Evolutionary conservation across 495 filamentous ascomycete species (phyloP).

Genomic region (Letharia lupina): DNA sequence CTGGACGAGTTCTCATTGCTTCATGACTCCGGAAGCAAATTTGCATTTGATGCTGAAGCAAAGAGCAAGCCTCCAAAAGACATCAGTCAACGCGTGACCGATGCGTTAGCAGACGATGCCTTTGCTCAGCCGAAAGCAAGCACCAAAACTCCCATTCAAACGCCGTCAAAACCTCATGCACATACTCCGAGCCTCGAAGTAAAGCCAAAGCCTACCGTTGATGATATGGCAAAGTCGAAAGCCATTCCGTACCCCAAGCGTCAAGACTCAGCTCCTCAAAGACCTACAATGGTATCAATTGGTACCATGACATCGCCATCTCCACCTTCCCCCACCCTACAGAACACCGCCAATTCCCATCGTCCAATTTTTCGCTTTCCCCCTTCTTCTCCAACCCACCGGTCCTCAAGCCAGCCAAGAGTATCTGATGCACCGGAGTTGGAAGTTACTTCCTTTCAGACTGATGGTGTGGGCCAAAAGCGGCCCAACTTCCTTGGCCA

Average conservation of each 20-base stretch:
- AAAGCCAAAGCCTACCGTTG: neutral
- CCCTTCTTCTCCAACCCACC: constrained; percentile 42
- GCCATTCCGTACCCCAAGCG: constrained; percentile 24
- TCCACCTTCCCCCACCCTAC: constrained; percentile 45
- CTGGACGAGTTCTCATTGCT: constrained; percentile 88
- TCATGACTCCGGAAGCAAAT: constrained; percentile 77
- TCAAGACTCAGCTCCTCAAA: constrained; percentile 50
- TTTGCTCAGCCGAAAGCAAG: constrained; percentile 50
- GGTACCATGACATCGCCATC: constrained; percentile 85
- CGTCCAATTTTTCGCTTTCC: constrained; percentile 59
- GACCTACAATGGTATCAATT: constrained; percentile 75
- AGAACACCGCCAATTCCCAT: constrained; percentile 32
- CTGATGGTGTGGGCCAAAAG: constrained; percentile 18
- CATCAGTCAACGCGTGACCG: constrained; percentile 66
- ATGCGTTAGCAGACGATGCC: constrained; percentile 82
- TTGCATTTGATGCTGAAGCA: constrained; percentile 66
- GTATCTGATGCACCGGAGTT: constrained; percentile 27
- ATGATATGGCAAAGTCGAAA: constrained; percentile 19
- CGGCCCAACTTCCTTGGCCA: constrained; percentile 39
- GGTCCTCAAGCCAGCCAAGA: constrained; percentile 48
- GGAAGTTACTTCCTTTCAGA: constrained; percentile 26
- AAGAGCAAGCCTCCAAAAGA: constrained; percentile 43
- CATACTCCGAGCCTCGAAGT: neutral
- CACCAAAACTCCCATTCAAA: constrained; percentile 26
- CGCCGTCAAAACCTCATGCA: constrained; percentile 27